phyloP scores from a whole-genome alignment of 371 early-diverging fungal genomes.

The Apophysomyces trapeziformis region DNA sequence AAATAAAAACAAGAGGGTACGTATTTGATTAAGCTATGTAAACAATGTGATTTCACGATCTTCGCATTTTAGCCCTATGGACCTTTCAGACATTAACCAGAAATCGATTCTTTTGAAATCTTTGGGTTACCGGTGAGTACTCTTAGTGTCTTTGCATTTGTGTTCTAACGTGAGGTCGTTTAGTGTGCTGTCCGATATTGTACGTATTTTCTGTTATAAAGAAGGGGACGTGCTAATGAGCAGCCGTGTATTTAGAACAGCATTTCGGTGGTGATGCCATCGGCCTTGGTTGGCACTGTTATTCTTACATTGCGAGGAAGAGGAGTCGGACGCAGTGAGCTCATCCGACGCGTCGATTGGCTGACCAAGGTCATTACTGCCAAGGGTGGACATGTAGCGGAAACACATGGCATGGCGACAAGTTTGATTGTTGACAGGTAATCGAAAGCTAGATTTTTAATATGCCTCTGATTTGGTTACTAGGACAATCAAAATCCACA shows the following conservation, averaged over 20 bases:
- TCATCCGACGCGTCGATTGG: conserved; percentile 85
- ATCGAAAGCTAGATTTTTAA: neutral
- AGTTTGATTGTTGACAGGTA: conserved; percentile 69
- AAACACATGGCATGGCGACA: conserved; percentile 76
- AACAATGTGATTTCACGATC: neutral
- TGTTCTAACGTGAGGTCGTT: neutral
- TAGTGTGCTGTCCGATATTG: conserved; percentile 74
- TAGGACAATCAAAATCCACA: conserved; percentile 59
- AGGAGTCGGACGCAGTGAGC: conserved; percentile 82
- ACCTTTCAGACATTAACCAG: conserved; percentile 30
- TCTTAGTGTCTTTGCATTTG: neutral
- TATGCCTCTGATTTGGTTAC: neutral
- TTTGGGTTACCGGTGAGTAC: conserved; percentile 56
- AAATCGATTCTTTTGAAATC: conserved; percentile 55
- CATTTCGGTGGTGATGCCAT: conserved; percentile 84
- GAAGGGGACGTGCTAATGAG: conserved; percentile 10
- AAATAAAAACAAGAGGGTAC: conserved; percentile 57
- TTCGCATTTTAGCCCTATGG: conserved; percentile 29
- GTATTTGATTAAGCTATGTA: conserved; percentile 4
- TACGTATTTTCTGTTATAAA: conserved; percentile 31
- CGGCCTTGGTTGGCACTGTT: conserved; percentile 82
- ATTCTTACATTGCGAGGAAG: conserved; percentile 84
- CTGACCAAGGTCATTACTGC: conserved; percentile 66
- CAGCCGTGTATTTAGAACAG: conserved; percentile 40
- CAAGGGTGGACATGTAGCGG: conserved; percentile 85